Conservation (phyloP, 2,329 filamentous ascomycete genomes). For the Epichloe bromicola region DNA sequence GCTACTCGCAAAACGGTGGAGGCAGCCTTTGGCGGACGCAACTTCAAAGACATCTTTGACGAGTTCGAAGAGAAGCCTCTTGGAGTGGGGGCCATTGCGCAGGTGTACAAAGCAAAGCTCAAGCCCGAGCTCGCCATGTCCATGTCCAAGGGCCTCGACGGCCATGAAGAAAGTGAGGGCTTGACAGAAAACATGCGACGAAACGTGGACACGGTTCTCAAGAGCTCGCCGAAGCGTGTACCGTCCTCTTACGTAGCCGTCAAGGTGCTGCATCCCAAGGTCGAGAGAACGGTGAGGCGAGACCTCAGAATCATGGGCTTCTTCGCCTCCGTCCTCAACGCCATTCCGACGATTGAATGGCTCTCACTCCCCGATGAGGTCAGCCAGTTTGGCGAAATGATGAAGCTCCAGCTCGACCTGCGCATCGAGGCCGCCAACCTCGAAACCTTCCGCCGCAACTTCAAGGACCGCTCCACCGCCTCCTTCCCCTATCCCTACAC, state of each 20-base stretch:
- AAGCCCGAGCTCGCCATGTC: slow-evolving; percentile 62
- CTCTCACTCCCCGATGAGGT: slow-evolving; percentile 92
- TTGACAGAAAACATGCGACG: slow-evolving; percentile 59
- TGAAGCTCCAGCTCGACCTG: slow-evolving; percentile 91
- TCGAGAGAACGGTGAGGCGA: slow-evolving; percentile 79
- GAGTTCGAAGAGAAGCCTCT: slow-evolving; percentile 85
- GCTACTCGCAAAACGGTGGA: slow-evolving; percentile 69
- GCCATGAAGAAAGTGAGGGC: slow-evolving; percentile 27
- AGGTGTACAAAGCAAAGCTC: slow-evolving; percentile 92
- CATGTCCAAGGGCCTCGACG: slow-evolving; percentile 42
- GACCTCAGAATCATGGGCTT: slow-evolving; percentile 90
- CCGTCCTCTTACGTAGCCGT: slow-evolving; percentile 89
- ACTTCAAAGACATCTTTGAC: slow-evolving; percentile 86
- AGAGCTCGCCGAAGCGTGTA: slow-evolving; percentile 71
- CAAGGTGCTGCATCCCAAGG: slow-evolving; percentile 86
- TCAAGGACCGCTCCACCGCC: slow-evolving; percentile 78
- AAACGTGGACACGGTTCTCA: slow-evolving; percentile 76
- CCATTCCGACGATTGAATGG: slow-evolving; percentile 92
- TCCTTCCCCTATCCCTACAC: slow-evolving; percentile 89
- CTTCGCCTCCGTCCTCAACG: slow-evolving; percentile 74
- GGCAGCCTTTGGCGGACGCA: slow-evolving; percentile 65
- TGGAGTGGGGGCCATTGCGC: slow-evolving; percentile 90
- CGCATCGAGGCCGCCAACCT: slow-evolving; percentile 91
- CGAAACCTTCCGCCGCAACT: slow-evolving; percentile 76
- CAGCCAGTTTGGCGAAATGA: slow-evolving; percentile 91